phyloP scores from a whole-genome alignment of 2,329 filamentous ascomycete genomes.

The Thermomyces lanuginosus region DNA sequence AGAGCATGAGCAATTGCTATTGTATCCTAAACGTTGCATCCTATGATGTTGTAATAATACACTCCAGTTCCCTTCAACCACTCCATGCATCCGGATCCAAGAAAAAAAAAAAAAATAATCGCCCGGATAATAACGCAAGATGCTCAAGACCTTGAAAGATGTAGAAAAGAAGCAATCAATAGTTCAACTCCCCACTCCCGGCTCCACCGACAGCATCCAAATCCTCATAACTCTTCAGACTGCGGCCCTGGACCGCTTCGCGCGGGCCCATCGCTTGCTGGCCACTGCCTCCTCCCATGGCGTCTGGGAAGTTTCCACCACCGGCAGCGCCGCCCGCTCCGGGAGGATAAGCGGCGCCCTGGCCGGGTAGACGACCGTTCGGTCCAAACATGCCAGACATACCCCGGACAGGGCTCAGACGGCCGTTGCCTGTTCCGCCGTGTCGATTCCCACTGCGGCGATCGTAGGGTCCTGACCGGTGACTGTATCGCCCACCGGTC shows the following conservation, averaged over 20 bases:
- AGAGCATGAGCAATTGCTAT: too few relatives aligned
- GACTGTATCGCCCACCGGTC: slow-evolving; percentile 45
- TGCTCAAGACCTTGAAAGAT: not conserved
- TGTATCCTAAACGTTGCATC: too few relatives aligned
- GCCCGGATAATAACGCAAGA: too few relatives aligned
- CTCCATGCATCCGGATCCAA: too few relatives aligned
- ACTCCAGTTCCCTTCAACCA: too few relatives aligned
- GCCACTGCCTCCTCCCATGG: slow-evolving; percentile 46
- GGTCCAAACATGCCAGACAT: slow-evolving; percentile 21
- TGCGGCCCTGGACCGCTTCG: slow-evolving; percentile 83
- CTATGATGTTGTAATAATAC: too few relatives aligned
- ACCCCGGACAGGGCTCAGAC: slow-evolving; percentile 28
- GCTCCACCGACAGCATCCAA: slow-evolving; percentile 67
- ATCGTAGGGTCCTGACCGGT: slow-evolving; percentile 58
- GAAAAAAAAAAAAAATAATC: too few relatives aligned
- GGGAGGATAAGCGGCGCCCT: not conserved
- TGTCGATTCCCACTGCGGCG: slow-evolving; percentile 41
- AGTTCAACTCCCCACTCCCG: slow-evolving; percentile 75
- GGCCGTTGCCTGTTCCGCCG: slow-evolving; percentile 36
- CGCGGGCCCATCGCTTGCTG: slow-evolving; percentile 62
- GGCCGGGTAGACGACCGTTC: slow-evolving; percentile 18
- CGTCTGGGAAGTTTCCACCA: slow-evolving; percentile 30
- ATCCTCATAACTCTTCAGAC: slow-evolving; percentile 93
- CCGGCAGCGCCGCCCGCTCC: slow-evolving; percentile 15
- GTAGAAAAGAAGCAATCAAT: slow-evolving; percentile 35